Evolutionary conservation across 352 stramenopile species (phyloP), one percentile per base, ranked within the genome.

Genomic region (Plasmopara muralis): DNA sequence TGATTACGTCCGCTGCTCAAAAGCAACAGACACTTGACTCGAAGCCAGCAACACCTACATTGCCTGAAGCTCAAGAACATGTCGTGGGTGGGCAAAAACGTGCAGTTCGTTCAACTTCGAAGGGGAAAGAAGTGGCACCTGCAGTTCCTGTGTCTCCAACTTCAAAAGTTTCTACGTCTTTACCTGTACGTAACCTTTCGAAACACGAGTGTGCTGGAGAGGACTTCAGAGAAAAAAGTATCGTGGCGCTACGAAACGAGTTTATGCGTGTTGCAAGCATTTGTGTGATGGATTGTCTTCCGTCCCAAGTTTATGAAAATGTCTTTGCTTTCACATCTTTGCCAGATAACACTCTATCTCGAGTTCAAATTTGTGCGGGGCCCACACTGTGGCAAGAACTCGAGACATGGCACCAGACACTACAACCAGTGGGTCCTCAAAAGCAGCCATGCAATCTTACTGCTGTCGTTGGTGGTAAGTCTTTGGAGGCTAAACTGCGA

Each of bases 401-500:
- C 2, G 14, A 44, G 0, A 40, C 48, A 1, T 87, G 77, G 77
- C 45, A 59, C 3, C 20, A 51, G 2, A 40, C 62, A 9, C 57
- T 83, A 6, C 74, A 83, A 43, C 57, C 60, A 12, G 25, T 18
- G 10, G 9, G 9, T 5, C 5, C 12, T 31, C 33, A 5, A 4
- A 9, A 29, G 20, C 15, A 16, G 18, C 16, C 37, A 6, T 42
- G 18, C 20, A 16, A 29, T 0, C 60, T 71, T 9, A 72, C 59
- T 31, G 78, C 72, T 15, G 50, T 89, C 5, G 47, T 92, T 25
- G 81, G 81, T 12, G 81, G 81, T 5, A 72, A 65, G 29, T 49
- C 58, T 20, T 34, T 88, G 43, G 62, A 77, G 30, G 40, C 50
- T 1, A 89, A 92, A 45, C 37, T 92, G 30, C 77, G 75, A 0